phyloP scores from a whole-genome alignment of 2,329 filamentous ascomycete genomes.

The Aspergillus eucalypticola region DNA sequence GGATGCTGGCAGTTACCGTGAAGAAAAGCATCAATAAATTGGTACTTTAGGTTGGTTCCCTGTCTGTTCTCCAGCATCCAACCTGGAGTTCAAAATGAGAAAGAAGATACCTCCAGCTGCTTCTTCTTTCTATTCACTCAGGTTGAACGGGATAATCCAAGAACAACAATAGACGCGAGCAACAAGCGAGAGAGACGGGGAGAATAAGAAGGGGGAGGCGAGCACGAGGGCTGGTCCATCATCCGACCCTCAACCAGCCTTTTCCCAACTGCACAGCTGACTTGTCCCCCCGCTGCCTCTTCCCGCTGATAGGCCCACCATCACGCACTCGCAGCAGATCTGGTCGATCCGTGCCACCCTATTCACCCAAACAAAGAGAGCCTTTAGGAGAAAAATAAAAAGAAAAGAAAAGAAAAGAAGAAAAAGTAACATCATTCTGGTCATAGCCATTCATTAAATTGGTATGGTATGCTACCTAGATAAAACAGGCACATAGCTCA shows the following conservation, averaged over 20 bases:
- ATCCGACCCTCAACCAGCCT: neutral
- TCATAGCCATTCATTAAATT: constrained; percentile 11
- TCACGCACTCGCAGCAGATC: constrained; percentile 1
- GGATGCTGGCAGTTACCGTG: too few relatives aligned
- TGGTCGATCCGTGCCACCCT: neutral
- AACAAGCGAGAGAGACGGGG: neutral
- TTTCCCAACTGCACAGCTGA: neutral
- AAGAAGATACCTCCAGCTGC: too few relatives aligned
- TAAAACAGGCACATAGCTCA: neutral
- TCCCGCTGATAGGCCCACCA: neutral
- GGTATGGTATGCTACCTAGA: constrained; percentile 1
- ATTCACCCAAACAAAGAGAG: too few relatives aligned
- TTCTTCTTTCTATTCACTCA: neutral
- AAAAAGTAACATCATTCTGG: constrained; percentile 3
- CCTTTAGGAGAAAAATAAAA: neutral
- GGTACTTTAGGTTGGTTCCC: too few relatives aligned
- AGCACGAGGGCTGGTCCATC: neutral
- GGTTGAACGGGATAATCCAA: neutral
- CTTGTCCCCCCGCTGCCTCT: neutral
- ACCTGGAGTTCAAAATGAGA: too few relatives aligned
- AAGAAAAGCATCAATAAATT: too few relatives aligned
- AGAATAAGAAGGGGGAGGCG: neutral
- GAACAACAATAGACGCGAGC: neutral
- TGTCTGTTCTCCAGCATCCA: too few relatives aligned
- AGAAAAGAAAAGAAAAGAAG: constrained; percentile 8